phyloP scores from a whole-genome alignment of 2,329 filamentous ascomycete species.

The Byssothecium circinans region DNA sequence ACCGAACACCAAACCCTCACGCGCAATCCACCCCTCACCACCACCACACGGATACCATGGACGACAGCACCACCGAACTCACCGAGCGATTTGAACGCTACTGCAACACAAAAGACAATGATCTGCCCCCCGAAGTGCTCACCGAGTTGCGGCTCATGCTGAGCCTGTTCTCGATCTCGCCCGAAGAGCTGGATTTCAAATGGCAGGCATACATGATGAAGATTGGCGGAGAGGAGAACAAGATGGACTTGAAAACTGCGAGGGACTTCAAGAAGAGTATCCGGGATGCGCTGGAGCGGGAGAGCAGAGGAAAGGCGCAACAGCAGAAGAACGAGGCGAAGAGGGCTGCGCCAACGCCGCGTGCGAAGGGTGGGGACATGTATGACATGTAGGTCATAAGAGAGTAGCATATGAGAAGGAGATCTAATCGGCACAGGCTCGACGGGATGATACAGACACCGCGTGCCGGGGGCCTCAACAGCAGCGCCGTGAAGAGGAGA shows the following conservation, averaged over 20 bases:
- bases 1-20: conserved; percentile 6
- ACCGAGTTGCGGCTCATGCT: conserved; percentile 83
- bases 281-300: conserved; percentile 80
- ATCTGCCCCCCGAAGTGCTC: conserved; percentile 75
- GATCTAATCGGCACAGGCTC: conserved; percentile 40
- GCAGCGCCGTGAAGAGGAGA: conserved; percentile 57
- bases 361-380: conserved; percentile 63
- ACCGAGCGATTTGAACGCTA: conserved; percentile 66
- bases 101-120: conserved; percentile 49
- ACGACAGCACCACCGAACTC: conserved; percentile 55
- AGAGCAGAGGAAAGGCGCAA: conserved; percentile 67
- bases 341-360: conserved; percentile 62
- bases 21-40: conserved; percentile 6
- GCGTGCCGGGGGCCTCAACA: conserved; percentile 42
- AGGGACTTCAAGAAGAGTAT: conserved; percentile 83
- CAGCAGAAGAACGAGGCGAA: conserved; percentile 64
- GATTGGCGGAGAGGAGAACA: conserved; percentile 80
- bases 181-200: conserved; percentile 93
- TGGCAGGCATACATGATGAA: conserved; percentile 98
- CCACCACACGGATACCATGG: conserved; percentile 45
- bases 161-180: conserved; percentile 75
- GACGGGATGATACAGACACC: conserved; percentile 53
- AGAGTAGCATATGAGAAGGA: neutral
- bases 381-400: conserved; percentile 69
- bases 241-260: conserved; percentile 68